Evolutionary conservation across 176 grass and related monocot genomes (phyloP), one percentile per base, ranked within the genome.

Genomic region (Poa annua): DNA sequence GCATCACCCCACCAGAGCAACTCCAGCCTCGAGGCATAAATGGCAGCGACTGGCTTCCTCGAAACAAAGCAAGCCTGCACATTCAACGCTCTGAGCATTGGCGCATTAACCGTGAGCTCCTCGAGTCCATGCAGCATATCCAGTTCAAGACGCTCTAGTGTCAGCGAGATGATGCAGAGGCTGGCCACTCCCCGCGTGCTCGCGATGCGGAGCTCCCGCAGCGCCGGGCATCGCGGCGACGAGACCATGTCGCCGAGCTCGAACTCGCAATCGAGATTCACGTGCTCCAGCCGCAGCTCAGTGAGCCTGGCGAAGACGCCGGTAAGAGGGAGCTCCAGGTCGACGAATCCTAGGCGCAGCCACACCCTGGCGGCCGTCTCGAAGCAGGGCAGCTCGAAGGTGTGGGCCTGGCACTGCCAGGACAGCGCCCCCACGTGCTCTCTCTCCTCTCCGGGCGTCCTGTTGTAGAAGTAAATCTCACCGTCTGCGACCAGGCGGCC

Each of bases 311-410:
- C 3, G 60, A 80, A 80, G 3, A 80, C 59, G 60, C 77, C 60
- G 3, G 60, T 20, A 1, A 32, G 77, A 14, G 44, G 77, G 11
- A 66, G 77, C 26, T n/a, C 61, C 44, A 80, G 44, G 61, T 50
- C 19, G 61, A 80, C 44, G 44, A 80, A 80, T 60, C 45, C 77
- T 26, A 80, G 77, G 60, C 60, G 42, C 24, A 80, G 25, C 77
- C 77, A 80, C 26, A 66, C 41, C 77, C 65, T 80, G 60, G 61
- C 77, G 17, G 61, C 77, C 44, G 44, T 66, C 44, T 65, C 19
- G 61, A 80, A 80, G 61, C 77, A 66, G 61, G 77, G 77, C 42
- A 80, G 60, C 42, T 80, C 6, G 17, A 51, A 50, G 42, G 61
- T 80, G 42, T 44, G 42, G 39, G 0, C 39, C 26, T 11, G 77